Base-by-base conservation (phyloP, 2,329 filamentous ascomycete species). In the Aspergillus novoparasiticus region DNA sequence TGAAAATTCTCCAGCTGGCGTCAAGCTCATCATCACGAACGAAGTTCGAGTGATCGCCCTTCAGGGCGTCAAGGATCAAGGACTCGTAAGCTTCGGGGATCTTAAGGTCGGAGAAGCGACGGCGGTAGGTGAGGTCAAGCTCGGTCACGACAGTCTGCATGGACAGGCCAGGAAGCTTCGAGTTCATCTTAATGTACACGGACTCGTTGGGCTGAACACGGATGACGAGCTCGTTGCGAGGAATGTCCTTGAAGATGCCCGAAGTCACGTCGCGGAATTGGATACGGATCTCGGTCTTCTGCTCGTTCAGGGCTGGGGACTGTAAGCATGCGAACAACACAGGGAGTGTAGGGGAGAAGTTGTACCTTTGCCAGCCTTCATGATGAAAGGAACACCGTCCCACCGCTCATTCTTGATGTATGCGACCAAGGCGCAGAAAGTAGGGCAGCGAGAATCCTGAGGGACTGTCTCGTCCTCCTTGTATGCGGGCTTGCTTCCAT, bases 181-280 rank as follows among this genome's bases (percentile, higher is more conserved):
- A 98, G 90, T 99, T 99, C 95, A 99, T 99, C 89, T 99, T 99
- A 81, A 98, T 96, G 84, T 99, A 99, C 71, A 99, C 94, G 78
- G 92, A 96, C 86, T 99, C 95, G 84, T 99, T 99, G 73, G 95
- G 95, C 85, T 99, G 95, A 69, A 99, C 96, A 71, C 95, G 94
- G 84, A 99, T 97, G 74, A 99, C 95, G 69, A 99, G 90, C 84
- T 99, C 95, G 84, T 99, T 99, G 71, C 96, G 91, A 64, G 95
- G 96, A 76, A 99, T 99, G 79, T 99, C 94, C 87, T 98, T 98
- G 85, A 99, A 99, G 81, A 99, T 99, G 71, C 96, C 95, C 56
- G 94, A 97, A 26, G 95, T 98, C 69, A 99, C 95, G 78, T 99
- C 95, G 86, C 97, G 97, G 89, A 97, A 99, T 80, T 99, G 95